A percentile compares a stretch with the other conserved stretches of the same genome.
phyloP scores from a whole-genome alignment of 2,329 filamentous ascomycete species.

The Colletotrichum limetticola region DNA sequence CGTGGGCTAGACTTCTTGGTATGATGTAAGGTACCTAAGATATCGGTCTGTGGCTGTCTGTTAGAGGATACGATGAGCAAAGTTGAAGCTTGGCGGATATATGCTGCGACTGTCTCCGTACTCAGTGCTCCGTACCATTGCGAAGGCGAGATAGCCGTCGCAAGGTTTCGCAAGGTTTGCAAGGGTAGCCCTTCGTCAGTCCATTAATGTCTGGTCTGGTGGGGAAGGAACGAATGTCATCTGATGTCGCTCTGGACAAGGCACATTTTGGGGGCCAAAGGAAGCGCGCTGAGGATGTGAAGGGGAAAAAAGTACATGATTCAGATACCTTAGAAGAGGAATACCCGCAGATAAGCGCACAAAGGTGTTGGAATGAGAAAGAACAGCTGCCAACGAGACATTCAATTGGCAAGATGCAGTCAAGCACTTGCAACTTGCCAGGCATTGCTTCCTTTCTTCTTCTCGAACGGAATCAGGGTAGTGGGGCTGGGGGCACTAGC shows the following conservation, averaged over 20 bases:
- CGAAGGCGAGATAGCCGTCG: background rate
- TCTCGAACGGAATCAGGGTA: conserved; percentile 26
- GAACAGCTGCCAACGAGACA: background rate
- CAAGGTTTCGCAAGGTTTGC: conserved; percentile 15
- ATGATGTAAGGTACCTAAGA: conserved; percentile 22
- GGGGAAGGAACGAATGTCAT: conserved; percentile 13
- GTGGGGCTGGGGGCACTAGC: background rate
- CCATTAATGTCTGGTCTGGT: background rate
- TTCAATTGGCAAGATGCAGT: background rate
- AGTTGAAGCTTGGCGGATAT: conserved; percentile 5
- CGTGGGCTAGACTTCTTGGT: conserved; percentile 10
- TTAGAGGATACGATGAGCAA: conserved; percentile 11
- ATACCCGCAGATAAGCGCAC: conserved; percentile 21
- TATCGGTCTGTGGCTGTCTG: background rate
- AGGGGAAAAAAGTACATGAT: background rate
- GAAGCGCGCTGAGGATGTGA: background rate
- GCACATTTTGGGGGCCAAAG: background rate
- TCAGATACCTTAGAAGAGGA: background rate
- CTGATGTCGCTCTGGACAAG: conserved; percentile 12
- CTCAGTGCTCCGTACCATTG: no score
- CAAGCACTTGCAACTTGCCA: background rate
- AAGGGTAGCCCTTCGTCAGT: background rate
- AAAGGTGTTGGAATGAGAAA: background rate
- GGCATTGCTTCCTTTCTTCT: conserved; percentile 25
- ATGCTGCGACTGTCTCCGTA: background rate